These are phyloP conservation scores for Globisporangium spiculum DNA, from an alignment of 352 stramenopile genomes.

Conservation along the genomic window DNA sequence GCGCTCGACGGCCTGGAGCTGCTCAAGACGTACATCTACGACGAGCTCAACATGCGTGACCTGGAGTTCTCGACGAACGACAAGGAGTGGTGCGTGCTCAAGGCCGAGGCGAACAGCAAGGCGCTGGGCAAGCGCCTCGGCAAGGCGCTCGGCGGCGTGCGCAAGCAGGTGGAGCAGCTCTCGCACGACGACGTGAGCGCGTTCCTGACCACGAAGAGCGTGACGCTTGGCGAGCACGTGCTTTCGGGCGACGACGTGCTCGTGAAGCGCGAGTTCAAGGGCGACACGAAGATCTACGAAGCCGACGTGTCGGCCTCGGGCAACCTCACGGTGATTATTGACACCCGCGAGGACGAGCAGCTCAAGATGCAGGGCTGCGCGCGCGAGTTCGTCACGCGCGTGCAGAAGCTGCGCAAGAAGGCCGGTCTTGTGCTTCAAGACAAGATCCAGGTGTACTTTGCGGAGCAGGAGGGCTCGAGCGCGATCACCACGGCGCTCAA, in stretches of 20 bases:
- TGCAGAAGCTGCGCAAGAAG: slow-evolving; percentile 99
- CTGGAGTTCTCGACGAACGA: slow-evolving; percentile 90
- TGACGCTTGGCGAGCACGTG: slow-evolving; percentile 80
- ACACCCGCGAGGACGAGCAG: slow-evolving; percentile 94
- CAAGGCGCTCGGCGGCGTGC: slow-evolving; percentile 95
- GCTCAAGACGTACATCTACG: slow-evolving; percentile 94
- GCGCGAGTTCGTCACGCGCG: slow-evolving; percentile 96
- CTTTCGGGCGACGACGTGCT: slow-evolving; percentile 91
- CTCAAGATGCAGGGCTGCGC: slow-evolving; percentile 92
- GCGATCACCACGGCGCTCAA: slow-evolving; percentile 64
- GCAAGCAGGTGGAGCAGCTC: slow-evolving; percentile 69
- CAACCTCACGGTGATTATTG: slow-evolving; percentile 94
- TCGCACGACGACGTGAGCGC: slow-evolving; percentile 70
- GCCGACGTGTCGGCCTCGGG: slow-evolving; percentile 85
- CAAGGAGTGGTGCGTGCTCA: slow-evolving; percentile 91
- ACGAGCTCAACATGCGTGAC: slow-evolving; percentile 97
- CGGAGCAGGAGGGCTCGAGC: slow-evolving; percentile 60
- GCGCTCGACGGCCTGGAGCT: slow-evolving; percentile 72
- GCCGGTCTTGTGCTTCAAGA: slow-evolving; percentile 93
- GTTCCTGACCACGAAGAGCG: slow-evolving; percentile 66
- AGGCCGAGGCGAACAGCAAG: slow-evolving; percentile 93
- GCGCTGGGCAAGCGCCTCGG: slow-evolving; percentile 95
- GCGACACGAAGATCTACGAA: slow-evolving; percentile 90
- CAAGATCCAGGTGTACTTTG: slow-evolving; percentile 96
- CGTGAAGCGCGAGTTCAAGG: slow-evolving; percentile 94